These are phyloP conservation scores for Paraphoma sp. DNA, from an alignment of 2,329 filamentous ascomycete genomes.

Conservation along the genomic window DNA sequence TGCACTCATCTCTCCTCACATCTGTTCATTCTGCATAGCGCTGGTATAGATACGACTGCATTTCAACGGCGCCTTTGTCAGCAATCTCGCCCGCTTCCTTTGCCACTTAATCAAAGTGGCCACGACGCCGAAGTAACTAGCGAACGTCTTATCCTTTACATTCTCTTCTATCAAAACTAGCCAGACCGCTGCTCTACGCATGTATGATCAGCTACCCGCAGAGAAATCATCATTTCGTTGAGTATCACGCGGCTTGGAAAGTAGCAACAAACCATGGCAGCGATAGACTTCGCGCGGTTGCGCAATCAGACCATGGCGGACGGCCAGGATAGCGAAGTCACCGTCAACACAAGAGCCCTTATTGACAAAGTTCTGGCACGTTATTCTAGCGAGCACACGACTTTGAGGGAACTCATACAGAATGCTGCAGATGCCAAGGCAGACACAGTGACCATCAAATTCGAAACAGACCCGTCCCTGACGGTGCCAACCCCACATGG, in stretches of 20 bases:
- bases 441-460: slow-evolving; percentile 85
- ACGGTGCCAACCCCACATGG: slow-evolving; percentile 72
- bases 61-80: slow-evolving; percentile 5
- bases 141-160: no score
- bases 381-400: slow-evolving; percentile 93
- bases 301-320: slow-evolving; percentile 88
- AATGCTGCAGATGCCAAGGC: slow-evolving; percentile 98
- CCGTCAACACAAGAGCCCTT: slow-evolving; percentile 92
- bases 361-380: slow-evolving; percentile 97
- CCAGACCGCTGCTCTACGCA: no score
- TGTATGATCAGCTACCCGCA: neutral
- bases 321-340: slow-evolving; percentile 94
- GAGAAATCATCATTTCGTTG: neutral
- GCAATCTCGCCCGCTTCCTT: slow-evolving; percentile 3
- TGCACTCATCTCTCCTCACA: slow-evolving; percentile 6
- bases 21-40: slow-evolving; percentile 38
- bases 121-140: neutral
- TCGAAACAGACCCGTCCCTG: slow-evolving; percentile 87
- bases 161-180: no score
- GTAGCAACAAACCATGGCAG: slow-evolving; percentile 30
- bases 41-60: slow-evolving; percentile 27
- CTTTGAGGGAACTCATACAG: slow-evolving; percentile 90
- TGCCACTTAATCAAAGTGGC: slow-evolving; percentile 27
- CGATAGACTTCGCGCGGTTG: slow-evolving; percentile 68
- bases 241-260: neutral